Evolutionary conservation across 768 basidiomycete genomes (phyloP).

Genomic region (Trametopsis cervina): DNA sequence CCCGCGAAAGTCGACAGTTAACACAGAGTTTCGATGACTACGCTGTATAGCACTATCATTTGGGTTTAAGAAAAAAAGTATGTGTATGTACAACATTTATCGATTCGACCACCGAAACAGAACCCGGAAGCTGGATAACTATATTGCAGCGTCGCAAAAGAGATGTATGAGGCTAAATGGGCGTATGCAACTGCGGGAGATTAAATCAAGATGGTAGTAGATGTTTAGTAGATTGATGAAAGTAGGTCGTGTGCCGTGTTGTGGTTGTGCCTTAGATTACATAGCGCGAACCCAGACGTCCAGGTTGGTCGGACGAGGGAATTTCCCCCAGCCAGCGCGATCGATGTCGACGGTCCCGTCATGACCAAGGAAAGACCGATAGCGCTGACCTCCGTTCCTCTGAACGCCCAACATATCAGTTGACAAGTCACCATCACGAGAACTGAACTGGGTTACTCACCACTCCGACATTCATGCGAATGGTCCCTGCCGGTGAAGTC

Average conservation of each 20-base stretch:
- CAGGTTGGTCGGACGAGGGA: constrained; percentile 49
- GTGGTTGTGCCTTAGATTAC: background rate
- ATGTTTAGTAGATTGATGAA: too few relatives aligned
- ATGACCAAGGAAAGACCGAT: constrained; percentile 41
- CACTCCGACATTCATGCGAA: constrained; percentile 62
- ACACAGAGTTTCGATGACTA: background rate
- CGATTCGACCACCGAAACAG: constrained; percentile 16
- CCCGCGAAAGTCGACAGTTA: too few relatives aligned
- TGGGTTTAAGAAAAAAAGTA: background rate
- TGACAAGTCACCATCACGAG: constrained; percentile 24
- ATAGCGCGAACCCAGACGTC: constrained; percentile 50
- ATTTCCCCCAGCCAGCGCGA: constrained; percentile 56
- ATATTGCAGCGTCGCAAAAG: background rate
- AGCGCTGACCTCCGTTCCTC: constrained; percentile 30
- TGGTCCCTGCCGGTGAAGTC: constrained; percentile 29
- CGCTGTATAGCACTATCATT: background rate
- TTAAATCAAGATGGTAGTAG: background rate
- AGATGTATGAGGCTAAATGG: constrained; percentile 3
- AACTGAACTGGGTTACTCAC: constrained; percentile 31
- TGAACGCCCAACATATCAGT: constrained; percentile 23
- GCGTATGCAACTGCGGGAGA: background rate
- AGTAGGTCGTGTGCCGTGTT: too few relatives aligned
- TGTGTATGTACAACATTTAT: constrained; percentile 2
- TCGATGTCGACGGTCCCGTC: constrained; percentile 35
- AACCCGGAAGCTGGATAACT: constrained; percentile 4